Conservation (phyloP, 169 alveolate genomes). For the Cryptosporidium parvum region DNA sequence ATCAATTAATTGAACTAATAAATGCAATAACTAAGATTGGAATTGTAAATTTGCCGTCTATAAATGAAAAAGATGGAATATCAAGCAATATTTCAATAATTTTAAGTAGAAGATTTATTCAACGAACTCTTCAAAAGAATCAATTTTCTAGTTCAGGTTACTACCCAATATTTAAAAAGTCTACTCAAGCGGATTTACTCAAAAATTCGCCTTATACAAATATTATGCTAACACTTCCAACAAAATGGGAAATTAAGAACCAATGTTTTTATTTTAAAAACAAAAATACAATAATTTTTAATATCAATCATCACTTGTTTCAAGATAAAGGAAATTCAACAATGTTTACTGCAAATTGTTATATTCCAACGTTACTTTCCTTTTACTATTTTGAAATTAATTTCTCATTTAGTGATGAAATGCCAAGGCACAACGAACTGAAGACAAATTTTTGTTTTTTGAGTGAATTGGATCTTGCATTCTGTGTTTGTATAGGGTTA, state of each 20-base stretch:
- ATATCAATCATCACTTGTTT: neutral
- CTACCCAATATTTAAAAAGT: slow-evolving; percentile 26
- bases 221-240: slow-evolving; percentile 25
- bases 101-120: slow-evolving; percentile 52
- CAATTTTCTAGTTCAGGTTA: neutral
- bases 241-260: neutral
- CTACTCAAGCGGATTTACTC: slow-evolving; percentile 35
- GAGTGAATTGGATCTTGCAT: neutral
- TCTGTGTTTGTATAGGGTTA: slow-evolving; percentile 55
- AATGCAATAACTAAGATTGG: slow-evolving; percentile 19
- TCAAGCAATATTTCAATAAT: neutral
- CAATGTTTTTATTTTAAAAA: neutral
- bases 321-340: neutral
- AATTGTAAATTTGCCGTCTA: neutral
- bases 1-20: neutral
- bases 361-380: slow-evolving; percentile 27
- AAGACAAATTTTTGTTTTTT: neutral
- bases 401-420: neutral
- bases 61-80: neutral
- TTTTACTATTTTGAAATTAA: slow-evolving; percentile 44
- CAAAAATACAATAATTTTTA: slow-evolving; percentile 5
- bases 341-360: slow-evolving; percentile 10
- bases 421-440: neutral
- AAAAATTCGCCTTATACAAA: slow-evolving; percentile 9
- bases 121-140: neutral